Base-by-base conservation (phyloP, 2,329 filamentous ascomycete species). In the Colletotrichum spinosum region DNA sequence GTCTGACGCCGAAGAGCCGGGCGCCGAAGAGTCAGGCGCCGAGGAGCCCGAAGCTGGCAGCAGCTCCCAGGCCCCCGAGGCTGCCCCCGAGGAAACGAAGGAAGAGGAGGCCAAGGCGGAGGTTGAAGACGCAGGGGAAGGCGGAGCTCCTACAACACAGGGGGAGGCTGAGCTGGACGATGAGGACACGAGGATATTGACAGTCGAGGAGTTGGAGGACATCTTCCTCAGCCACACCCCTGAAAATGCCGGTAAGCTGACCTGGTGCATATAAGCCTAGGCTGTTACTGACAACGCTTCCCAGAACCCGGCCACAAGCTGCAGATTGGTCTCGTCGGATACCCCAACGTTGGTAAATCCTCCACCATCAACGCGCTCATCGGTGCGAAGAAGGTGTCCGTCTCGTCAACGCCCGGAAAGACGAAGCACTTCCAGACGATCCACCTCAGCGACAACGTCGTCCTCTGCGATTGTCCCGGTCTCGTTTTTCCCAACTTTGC, bases 381-480 rank as follows among this genome's bases (percentile, higher is more conserved):
- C 64, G 97, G 97, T 55, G 90, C 96, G 60, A 99, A 98, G 83
- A 99, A 98, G 81, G 96, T 99, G 6, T 98, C 95, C 0, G 97
- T 99, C 44, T 99, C 96, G 13, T 91, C 95, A 12, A 99, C 96
- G 1, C 96, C 96, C 4, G 96, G 96, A 76, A 99, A 99, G 82
- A 99, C 96, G 12, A 99, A 99, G 83, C 96, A 99, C 74, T 99
- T 99, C 82, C 96, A 99, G 79, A 99, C 96, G 1, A 96, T 99
- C 65, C 94, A 97, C 76, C 88, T 99, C 38, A 96, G 92, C 65
- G 92, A 96, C 1, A 88, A 90, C 65, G 93, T 99, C 68, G 87
- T 98, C 51, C 87, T 99, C 7, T 98, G 96, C 79, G 96, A 99
- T 89, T 99, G 96, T 75, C 96, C 96, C 9, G 96, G 96, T 90